These are phyloP conservation scores for Peribolospora kevripleyi DNA, from an alignment of 768 basidiomycete genomes.

Conservation along the genomic window DNA sequence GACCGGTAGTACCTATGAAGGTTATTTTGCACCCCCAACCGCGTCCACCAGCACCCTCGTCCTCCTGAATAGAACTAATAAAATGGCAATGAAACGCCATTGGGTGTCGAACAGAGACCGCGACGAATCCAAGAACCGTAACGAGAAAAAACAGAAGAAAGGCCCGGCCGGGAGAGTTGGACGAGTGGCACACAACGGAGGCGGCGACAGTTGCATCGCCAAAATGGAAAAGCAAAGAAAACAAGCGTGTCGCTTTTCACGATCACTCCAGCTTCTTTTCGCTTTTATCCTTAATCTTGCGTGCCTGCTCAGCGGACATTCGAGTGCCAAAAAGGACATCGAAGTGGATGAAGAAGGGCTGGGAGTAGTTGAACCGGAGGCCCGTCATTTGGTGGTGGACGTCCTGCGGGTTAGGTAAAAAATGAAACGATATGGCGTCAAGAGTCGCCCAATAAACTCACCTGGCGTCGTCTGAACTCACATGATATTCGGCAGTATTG, in stretches of 20 bases:
- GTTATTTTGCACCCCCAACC: too few species aligned
- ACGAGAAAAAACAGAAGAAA: too few species aligned
- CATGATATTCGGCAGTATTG: slow-evolving; percentile 92
- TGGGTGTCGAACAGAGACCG: too few species aligned
- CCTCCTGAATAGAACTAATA: too few species aligned
- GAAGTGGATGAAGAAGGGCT: slow-evolving; percentile 94
- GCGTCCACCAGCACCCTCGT: too few species aligned
- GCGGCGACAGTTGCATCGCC: too few species aligned
- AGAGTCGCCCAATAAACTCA: slow-evolving; percentile 33
- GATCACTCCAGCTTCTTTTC: neutral
- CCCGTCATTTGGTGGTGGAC: slow-evolving; percentile 30
- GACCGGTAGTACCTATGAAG: too few species aligned
- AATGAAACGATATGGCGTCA: neutral
- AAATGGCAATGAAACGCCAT: too few species aligned
- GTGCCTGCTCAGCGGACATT: slow-evolving; percentile 20
- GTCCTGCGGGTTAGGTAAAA: neutral
- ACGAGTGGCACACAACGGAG: too few species aligned
- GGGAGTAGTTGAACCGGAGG: slow-evolving; percentile 84
- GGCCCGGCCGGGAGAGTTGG: too few species aligned
- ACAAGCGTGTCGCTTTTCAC: neutral
- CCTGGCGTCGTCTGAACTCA: slow-evolving; percentile 22
- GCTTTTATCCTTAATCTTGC: neutral
- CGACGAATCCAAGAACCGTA: too few species aligned
- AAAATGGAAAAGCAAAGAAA: neutral
- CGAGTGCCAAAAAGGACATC: slow-evolving; percentile 61